A percentile compares a stretch with the other conserved stretches of the same genome.
phyloP scores from a whole-genome alignment of 2,329 filamentous ascomycete species.

The Stemphylium vesicarium region DNA sequence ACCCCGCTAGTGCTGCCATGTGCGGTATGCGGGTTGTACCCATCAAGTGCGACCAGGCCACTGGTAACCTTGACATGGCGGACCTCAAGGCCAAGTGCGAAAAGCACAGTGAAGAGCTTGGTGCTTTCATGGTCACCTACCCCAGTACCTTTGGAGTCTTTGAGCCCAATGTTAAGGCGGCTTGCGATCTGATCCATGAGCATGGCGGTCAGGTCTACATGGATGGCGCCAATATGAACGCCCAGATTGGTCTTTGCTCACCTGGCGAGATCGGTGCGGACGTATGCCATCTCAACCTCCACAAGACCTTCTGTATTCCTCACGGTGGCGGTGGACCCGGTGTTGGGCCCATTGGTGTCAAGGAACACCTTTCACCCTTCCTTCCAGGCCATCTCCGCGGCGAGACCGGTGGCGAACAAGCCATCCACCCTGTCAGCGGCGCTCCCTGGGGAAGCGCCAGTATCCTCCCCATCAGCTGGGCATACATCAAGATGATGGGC shows the following conservation, averaged over 20 bases:
- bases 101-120: constrained; percentile 83
- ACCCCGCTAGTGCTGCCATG: constrained; percentile 95
- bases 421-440: constrained; percentile 76
- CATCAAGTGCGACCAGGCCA: constrained; percentile 85
- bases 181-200: constrained; percentile 82
- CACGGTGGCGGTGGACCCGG: constrained; percentile 94
- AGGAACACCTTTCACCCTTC: constrained; percentile 76
- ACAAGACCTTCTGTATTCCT: constrained; percentile 99
- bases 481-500: constrained; percentile 95
- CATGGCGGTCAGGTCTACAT: constrained; percentile 96
- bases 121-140: constrained; percentile 96
- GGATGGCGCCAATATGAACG: constrained; percentile 99
- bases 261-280: constrained; percentile 95
- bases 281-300: constrained; percentile 94
- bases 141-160: constrained; percentile 95
- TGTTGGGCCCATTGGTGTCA: constrained; percentile 92
- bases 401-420: constrained; percentile 61
- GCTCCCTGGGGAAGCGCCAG: constrained; percentile 87
- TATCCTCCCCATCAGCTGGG: constrained; percentile 93
- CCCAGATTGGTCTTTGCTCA: constrained; percentile 93
- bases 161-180: constrained; percentile 85
- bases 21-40: constrained; percentile 92
- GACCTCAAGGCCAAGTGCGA: constrained; percentile 89
- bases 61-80: constrained; percentile 85
- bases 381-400: constrained; percentile 74